Evolutionary conservation across 2,329 filamentous ascomycete species (phyloP), one percentile per base, ranked within the genome.

Genomic region (Dactylonectria macrodidyma): DNA sequence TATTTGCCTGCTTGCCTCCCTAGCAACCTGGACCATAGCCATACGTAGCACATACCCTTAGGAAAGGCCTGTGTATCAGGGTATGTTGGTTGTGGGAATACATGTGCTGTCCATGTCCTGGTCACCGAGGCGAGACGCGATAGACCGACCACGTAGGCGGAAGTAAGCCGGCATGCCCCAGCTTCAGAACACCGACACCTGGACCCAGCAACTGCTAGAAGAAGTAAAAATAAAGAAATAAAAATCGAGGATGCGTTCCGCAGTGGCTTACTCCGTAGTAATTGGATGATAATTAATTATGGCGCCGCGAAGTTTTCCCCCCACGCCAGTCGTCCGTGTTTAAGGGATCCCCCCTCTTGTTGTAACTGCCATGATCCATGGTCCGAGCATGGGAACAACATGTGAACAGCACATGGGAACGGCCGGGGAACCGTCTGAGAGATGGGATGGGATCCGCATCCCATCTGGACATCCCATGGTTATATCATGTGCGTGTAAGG

Each of bases 371-470:
- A 59, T 38, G 36, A 38, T 38, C 36, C 36, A 38, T 38, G 36
- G 36, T 3, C 9, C 9, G 10, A 38, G 36, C 36, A 38, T 38
- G 36, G 36, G 36, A 10, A 38, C 36, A 38, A 14, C 12, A 38
- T 38, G 36, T 10, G 14, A 44, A 16, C 41, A 44, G 16, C 41
- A 16, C 41, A 44, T 65, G 64, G 62, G 71, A 62, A 68, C 68
- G 59, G 34, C 63, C 65, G 65, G 68, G 68, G 68, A 70, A 70
- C 62, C 30, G 67, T 52, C 47, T 68, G 55, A 59, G 62, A 73
- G 34, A 44, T 62, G 67, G 67, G 62, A 62, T 54, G 62, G 44
- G 51, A 55, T 69, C 44, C 56, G 26, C 26, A 68, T 62, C 52
- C 59, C 44, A 62, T 61, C 33, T 54, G n/a, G 11, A 46, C 16